Percentiles rank a stretch among this genome's conserved stretches.
Conservation (phyloP, 768 basidiomycete genomes). For the Rickenella mellea region DNA sequence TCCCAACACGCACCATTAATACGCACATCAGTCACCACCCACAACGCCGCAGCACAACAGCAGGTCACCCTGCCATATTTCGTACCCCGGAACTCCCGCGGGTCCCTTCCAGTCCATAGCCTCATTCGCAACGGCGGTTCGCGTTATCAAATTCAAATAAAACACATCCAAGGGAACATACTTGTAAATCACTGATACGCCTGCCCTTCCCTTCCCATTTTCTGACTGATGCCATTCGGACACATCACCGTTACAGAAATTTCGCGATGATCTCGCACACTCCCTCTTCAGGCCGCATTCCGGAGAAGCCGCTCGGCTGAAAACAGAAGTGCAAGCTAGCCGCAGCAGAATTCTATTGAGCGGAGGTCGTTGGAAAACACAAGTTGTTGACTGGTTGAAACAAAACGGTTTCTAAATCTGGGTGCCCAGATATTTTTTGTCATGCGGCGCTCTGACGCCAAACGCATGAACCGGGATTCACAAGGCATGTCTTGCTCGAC, state of each 20-base stretch:
- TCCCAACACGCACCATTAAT: conserved; percentile 4
- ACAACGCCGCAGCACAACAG: neutral
- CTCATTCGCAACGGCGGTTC: conserved; percentile 62
- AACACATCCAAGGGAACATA: conserved; percentile 58
- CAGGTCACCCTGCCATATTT: conserved; percentile 32
- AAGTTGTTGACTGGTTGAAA: conserved; percentile 55
- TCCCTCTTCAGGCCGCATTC: conserved; percentile 42
- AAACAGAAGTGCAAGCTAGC: conserved; percentile 43
- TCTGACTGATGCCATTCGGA: neutral
- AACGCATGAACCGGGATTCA: no score
- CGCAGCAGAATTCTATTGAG: conserved; percentile 24
- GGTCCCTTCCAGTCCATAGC: conserved; percentile 67
- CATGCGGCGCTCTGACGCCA: neutral
- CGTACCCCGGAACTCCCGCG: conserved; percentile 56
- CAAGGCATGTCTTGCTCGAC: no score
- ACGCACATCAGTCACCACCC: conserved; percentile 6
- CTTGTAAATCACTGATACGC: conserved; percentile 30
- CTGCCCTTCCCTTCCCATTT: neutral
- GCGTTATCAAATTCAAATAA: conserved; percentile 46
- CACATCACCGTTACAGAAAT: conserved; percentile 27
- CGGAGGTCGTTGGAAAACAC: conserved; percentile 57
- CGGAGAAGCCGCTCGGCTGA: conserved; percentile 37
- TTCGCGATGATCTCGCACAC: conserved; percentile 45
- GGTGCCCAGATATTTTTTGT: no score
- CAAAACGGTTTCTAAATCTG: conserved; percentile 50